Evolutionary conservation across 2,329 filamentous ascomycete genomes (phyloP).

Genomic region (Lecanicillium sp.): DNA sequence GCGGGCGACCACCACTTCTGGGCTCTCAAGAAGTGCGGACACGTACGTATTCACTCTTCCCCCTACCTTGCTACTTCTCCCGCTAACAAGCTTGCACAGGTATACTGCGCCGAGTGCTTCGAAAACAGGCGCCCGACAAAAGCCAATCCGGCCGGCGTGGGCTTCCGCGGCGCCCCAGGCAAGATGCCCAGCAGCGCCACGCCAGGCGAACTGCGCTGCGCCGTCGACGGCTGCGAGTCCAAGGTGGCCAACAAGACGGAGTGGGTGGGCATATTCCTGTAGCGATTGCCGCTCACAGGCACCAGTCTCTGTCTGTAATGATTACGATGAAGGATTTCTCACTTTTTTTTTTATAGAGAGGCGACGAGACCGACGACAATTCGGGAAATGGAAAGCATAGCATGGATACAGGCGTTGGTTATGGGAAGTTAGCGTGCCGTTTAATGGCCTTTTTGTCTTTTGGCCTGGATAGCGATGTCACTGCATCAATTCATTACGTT

Average conservation of each 20-base stretch:
- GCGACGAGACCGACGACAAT: too few species aligned
- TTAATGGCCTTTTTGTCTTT: too few species aligned
- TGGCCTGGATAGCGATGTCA: too few species aligned
- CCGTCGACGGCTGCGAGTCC: conserved; percentile 50
- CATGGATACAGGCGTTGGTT: too few species aligned
- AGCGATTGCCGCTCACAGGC: too few species aligned
- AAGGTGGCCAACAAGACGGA: conserved; percentile 49
- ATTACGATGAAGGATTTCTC: too few species aligned
- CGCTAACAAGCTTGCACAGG: conserved; percentile 34
- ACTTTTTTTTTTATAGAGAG: not conserved
- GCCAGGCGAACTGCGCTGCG: conserved; percentile 40
- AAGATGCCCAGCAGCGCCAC: conserved; percentile 21
- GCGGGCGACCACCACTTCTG: conserved; percentile 78
- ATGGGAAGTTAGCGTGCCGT: too few species aligned
- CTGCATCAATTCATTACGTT: too few species aligned
- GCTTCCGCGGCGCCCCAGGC: conserved; percentile 32
- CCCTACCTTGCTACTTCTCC: not conserved
- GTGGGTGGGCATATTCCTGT: conserved; percentile 58
- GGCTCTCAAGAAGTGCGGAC: conserved; percentile 85
- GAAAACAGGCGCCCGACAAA: conserved; percentile 45
- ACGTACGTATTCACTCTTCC: conserved; percentile 55
- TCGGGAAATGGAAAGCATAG: too few species aligned
- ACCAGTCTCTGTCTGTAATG: too few species aligned
- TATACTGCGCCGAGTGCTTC: conserved; percentile 58
- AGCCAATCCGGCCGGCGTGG: conserved; percentile 26